A percentile compares a stretch with the other conserved stretches of the same genome.
Evolutionary conservation across 139 green algal genomes (phyloP).

Genomic region (Closterium sp.): DNA sequence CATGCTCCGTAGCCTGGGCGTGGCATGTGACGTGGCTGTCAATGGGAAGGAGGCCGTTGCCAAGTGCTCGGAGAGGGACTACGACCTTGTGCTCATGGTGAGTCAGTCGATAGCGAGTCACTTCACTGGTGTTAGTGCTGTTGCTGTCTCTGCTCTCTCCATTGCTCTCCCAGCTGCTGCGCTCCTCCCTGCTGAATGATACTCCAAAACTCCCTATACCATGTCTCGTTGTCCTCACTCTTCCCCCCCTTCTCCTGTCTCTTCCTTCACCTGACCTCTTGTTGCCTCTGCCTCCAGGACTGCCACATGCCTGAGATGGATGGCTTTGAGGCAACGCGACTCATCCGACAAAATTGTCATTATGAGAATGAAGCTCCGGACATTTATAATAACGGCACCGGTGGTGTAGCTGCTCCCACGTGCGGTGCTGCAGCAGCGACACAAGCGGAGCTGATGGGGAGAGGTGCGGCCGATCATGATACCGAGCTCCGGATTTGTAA

Average conservation of each 20-base stretch:
- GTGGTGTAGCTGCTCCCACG: background rate
- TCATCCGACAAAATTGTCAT: conserved; percentile 2
- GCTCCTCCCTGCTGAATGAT: too few species aligned
- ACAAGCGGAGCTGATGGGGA: background rate
- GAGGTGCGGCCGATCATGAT: background rate
- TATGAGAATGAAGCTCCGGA: background rate
- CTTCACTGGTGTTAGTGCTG: background rate
- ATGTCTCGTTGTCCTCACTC: background rate
- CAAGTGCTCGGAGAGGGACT: background rate
- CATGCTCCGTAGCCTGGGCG: conserved; percentile 8
- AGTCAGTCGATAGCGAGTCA: background rate
- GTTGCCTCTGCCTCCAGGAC: background rate
- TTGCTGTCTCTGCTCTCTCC: background rate
- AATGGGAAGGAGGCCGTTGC: background rate
- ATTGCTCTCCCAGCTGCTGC: background rate
- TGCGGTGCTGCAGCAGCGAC: background rate
- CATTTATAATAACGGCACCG: background rate
- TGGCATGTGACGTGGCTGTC: background rate
- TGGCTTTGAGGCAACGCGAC: conserved; percentile 34
- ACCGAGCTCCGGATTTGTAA: background rate
- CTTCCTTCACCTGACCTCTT: background rate
- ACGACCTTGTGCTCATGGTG: background rate
- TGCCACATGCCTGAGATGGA: conserved; percentile 53
- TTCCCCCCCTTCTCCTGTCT: background rate
- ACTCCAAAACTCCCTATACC: too few species aligned